These are phyloP conservation scores for Orbilia ellipsospora DNA, from an alignment of 2,329 filamentous ascomycete genomes.

Conservation along the genomic window DNA sequence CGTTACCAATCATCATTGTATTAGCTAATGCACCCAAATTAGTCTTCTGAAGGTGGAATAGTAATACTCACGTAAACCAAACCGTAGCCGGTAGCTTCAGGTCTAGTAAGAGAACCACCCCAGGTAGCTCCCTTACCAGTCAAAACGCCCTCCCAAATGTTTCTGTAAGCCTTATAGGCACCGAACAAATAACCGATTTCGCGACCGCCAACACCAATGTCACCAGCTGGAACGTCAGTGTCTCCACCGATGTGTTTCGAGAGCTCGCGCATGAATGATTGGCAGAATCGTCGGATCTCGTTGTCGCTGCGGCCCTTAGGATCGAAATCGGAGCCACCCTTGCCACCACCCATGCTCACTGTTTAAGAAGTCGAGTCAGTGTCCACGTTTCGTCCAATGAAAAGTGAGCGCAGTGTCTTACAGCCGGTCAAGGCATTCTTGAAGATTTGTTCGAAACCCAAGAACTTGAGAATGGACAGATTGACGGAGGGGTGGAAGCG, in stretches of 20 bases:
- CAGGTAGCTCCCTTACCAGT: conserved; percentile 94
- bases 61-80: conserved; percentile 76
- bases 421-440: conserved; percentile 98
- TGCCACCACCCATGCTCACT: conserved; percentile 96
- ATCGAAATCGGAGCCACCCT: conserved; percentile 98
- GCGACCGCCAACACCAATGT: conserved; percentile 91
- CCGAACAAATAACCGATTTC: conserved; percentile 97
- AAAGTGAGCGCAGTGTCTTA: conserved; percentile 67
- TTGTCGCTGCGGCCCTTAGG: conserved; percentile 98
- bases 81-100: conserved; percentile 96
- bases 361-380: conserved; percentile 28
- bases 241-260: conserved; percentile 95
- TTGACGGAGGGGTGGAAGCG: conserved; percentile 92
- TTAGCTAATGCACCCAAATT: conserved; percentile 9
- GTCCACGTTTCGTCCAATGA: not conserved
- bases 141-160: conserved; percentile 94
- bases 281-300: conserved; percentile 98
- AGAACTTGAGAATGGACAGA: conserved; percentile 87
- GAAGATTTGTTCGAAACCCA: conserved; percentile 99
- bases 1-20: conserved; percentile 61
- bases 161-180: conserved; percentile 86
- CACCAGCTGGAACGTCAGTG: conserved; percentile 94
- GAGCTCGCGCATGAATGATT: conserved; percentile 94
- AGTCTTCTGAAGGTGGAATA: not conserved
- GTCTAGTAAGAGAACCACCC: conserved; percentile 93